phyloP scores from a whole-genome alignment of 345 rosid species.

The Eucalyptus urophylla region DNA sequence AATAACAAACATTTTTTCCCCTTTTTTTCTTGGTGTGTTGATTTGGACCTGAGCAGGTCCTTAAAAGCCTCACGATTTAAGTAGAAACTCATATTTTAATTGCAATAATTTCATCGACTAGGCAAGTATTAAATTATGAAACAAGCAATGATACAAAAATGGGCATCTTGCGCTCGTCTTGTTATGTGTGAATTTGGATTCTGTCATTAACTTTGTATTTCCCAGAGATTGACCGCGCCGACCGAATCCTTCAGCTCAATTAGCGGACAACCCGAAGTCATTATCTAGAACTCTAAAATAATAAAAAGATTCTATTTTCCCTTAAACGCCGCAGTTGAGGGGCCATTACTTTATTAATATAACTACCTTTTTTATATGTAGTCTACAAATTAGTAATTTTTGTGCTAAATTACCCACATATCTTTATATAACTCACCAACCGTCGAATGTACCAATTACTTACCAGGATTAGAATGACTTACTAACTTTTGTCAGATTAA shows the following conservation, averaged over 20 bases:
- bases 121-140: not conserved
- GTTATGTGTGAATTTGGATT: not conserved
- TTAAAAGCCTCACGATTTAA: no score
- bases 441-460: not conserved
- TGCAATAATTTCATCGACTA: not conserved
- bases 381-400: not conserved
- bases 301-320: not conserved
- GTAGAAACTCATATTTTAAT: no score
- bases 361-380: not conserved
- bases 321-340: not conserved
- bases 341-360: not conserved
- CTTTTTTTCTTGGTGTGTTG: not conserved
- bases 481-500: not conserved
- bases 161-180: not conserved
- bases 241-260: not conserved
- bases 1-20: not conserved
- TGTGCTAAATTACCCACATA: not conserved
- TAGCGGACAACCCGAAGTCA: not conserved
- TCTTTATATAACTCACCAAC: not conserved
- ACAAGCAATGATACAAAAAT: not conserved
- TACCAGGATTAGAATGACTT: not conserved
- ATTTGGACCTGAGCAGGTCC: fast-evolving
- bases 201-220: not conserved
- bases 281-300: not conserved
- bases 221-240: not conserved